Evolutionary conservation across 805 yeast genomes (phyloP), one percentile per base, ranked within the genome.

Genomic region (Candida pini): DNA sequence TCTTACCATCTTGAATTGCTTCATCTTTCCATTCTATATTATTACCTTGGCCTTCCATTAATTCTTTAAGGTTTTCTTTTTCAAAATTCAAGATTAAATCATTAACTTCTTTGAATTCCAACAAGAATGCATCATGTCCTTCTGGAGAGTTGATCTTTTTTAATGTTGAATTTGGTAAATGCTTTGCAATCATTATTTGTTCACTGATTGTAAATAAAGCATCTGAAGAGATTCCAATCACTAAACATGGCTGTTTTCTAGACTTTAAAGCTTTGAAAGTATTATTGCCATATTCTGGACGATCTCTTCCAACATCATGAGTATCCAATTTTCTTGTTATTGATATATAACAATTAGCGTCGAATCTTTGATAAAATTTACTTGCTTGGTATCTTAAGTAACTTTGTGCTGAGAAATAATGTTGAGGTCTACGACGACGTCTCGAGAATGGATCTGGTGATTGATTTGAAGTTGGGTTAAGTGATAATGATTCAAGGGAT

Each of bases 331-430:
- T 92, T 51, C 97, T 71, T 0, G 97, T 84, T 38, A 92, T 86
- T 18, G 97, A 77, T 35, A 92, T 88, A 60, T 92, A 92, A 62
- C 97, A 92, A 56, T 92, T 92, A 18, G 98, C 96, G 59, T 92
- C 98, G 51, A 90, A 92, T 49, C 98, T 68, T 28, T 75, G 69
- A 30, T 89, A 78, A 56, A 92, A 92, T 58, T 92, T 92, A 35
- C 80, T 76, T 10, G 96, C 97, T 58, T 92, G 98, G 59, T 92
- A 92, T 40, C 98, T 73, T 44, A 92, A 66, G 58, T 92, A 92
- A 39, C 90, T 83, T 61, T 92, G 98, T 2, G 98, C 98, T 0
- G 97, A 84, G 62, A 92, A 92, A 54, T 76, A 84, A 8, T 76
- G 74, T 41, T 70, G 77, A 0, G 75, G 77, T 30, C 62, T 43